Base-by-base conservation (phyloP, 208 protist species). In the Zelonia costaricensis region DNA sequence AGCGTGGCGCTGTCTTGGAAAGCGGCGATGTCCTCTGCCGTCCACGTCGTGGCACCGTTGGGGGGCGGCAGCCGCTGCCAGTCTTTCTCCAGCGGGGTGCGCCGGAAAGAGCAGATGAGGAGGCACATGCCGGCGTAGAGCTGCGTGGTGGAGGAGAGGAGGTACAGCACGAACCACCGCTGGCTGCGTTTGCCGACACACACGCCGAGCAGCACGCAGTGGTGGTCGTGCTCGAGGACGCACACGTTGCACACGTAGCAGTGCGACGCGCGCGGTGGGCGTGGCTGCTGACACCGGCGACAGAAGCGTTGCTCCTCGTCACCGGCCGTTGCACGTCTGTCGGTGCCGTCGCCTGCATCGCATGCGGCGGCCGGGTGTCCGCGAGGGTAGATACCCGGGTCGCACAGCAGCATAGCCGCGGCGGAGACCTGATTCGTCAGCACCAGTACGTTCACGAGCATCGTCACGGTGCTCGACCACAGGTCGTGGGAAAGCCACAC, bases 201-300 rank as follows among this genome's bases (percentile, higher is more conserved):
- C n/a, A 74, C 77, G 35, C 87, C 89, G 23, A 94, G 35, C 15
- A 94, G 55, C 13, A 66, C 66, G 58, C 88, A 94, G 63, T 95
- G 92, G 49, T 94, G 89, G 62, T 97, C 85, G 58, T 88, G 83
- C 40, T 88, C 77, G n/a, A 76, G 52, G 22, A 95, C 69, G 57
- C 92, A 97, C 18, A 92, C 85, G 20, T 77, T 73, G 60, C 89
- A 95, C 7, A 60, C 30, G 49, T 87, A 92, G 78, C 89, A 95
- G 75, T 94, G 86, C 12, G 84, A 75, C 0, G 76, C 65, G 20
- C 81, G 87, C 6, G 73, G 75, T 2, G 84, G 85, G 0, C 86
- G 76, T 10, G 69, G 71, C 12, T 93, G 44, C 9, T 51, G 51
- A 55, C 88, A 94, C 9, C 82, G 62, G 20, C 69, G 74, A 62